These are phyloP conservation scores for Fusarium luffae DNA, from an alignment of 2,329 filamentous ascomycete species.

Conservation along the genomic window DNA sequence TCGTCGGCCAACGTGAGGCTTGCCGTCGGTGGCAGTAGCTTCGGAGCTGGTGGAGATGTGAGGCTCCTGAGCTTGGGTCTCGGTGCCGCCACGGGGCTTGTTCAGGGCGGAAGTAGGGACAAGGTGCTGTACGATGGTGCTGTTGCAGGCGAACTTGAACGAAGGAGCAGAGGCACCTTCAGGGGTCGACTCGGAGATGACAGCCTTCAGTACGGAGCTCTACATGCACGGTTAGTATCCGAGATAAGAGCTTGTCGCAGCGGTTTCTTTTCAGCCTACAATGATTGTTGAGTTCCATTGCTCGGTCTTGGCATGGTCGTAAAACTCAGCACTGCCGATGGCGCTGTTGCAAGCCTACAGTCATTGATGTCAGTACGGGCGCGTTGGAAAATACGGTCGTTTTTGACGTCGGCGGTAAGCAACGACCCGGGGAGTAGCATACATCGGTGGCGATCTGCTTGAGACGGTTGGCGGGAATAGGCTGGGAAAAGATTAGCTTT, in stretches of 20 bases:
- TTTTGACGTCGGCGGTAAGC: slow-evolving; percentile 38
- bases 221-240: slow-evolving; percentile 51
- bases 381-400: slow-evolving; percentile 10
- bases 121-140: slow-evolving; percentile 96
- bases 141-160: slow-evolving; percentile 97
- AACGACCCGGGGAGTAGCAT: slow-evolving; percentile 51
- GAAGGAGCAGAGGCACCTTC: slow-evolving; percentile 66
- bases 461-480: slow-evolving; percentile 79
- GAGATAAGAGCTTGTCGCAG: slow-evolving; percentile 1
- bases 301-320: slow-evolving; percentile 87
- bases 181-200: slow-evolving; percentile 79
- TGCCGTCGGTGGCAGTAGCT: slow-evolving; percentile 69
- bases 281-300: slow-evolving; percentile 95
- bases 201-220: slow-evolving; percentile 80
- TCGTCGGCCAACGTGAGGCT: slow-evolving; percentile 81
- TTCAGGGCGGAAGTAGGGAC: slow-evolving; percentile 73
- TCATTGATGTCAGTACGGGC: slow-evolving; percentile 24
- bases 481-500: slow-evolving; percentile 60
- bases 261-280: slow-evolving; percentile 61
- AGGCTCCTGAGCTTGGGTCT: slow-evolving; percentile 61
- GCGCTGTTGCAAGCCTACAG: slow-evolving; percentile 83
- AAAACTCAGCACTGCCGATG: slow-evolving; percentile 78
- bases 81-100: slow-evolving; percentile 65
- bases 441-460: slow-evolving; percentile 89
- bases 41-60: slow-evolving; percentile 66